Base-by-base conservation (phyloP, 768 basidiomycete genomes). In the Clathrus columnatus region DNA sequence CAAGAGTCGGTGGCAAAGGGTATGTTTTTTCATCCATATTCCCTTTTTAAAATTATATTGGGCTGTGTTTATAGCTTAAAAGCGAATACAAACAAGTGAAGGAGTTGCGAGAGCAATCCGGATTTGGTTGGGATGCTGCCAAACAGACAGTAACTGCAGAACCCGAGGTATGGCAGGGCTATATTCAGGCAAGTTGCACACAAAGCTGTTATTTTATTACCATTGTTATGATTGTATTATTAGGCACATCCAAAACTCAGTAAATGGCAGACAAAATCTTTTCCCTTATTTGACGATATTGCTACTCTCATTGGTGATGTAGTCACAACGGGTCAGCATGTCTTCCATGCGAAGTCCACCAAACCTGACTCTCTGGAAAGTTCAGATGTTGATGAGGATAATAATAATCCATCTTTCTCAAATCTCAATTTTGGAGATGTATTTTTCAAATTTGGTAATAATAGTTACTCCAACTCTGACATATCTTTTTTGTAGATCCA, bases 81-180 rank as follows among this genome's bases (percentile, higher is more conserved):
- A n/a, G n/a, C n/a, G n/a, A n/a, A 18, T 42, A 42, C 41, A 11
- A 50, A 10, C 42, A 32, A 11, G 61, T 65, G 16, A 58, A 61
- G 29, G 41, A 52, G 32, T 54, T 64, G 10, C 51, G 52, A 1
- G 55, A 58, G 8, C 41, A 55, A 10, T 66, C 62, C 8, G 55
- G 55, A 14, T 55, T 28, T 54, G 55, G 55, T 16, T 57, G 55
- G 55, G 51, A 55, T 54, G 28, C 17, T 24, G 21, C 6, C 6
- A 8, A 17, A 28, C 7, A 57, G 18, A 17, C n/a, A 5, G 55
- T 54, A 16, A 57, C 55, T 4, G 55, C 51, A 29, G 16, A 50
- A 23, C 5, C 4, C 21, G 30, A 51, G 7, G 27, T 59, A 56
- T 61, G 62, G 46, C n/a, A 48, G 8, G 8, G 8, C 8, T 48